Evolutionary conservation across 768 basidiomycete genomes (phyloP), one percentile per base, ranked within the genome.

Genomic region (Tulasnella sp.): DNA sequence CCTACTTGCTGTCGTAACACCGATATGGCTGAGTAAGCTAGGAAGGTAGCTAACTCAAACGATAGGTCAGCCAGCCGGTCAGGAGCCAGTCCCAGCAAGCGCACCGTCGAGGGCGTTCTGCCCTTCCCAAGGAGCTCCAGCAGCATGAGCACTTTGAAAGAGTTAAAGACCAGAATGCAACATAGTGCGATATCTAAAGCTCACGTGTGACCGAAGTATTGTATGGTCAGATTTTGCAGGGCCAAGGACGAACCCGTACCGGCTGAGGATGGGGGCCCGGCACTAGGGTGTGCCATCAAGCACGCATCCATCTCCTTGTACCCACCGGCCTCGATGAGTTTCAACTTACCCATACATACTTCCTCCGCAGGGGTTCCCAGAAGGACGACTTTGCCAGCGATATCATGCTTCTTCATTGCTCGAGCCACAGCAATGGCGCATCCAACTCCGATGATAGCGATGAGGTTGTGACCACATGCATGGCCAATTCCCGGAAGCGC

Each of bases 1-100:
- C 90, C 85, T 97, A 95, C 90, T 84, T 97, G 95, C 83, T 97
- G 95, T 16, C 95, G 89, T 70, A 97, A 87, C 32, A 90, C 90
- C 46, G 94, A 91, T 57, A 97, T 87, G 70, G 89, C 87, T 10
- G 91, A 90, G 83, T 96, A 96, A 0, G 94, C 92, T 11, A 94
- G 84, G 82, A 95, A 92, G 0, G 94, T 94, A 0, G 95, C 77
- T 76, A 10, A 20, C 0, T 55, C 37, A 39, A 61, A 10, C 9
- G 0, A 0, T 4, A 3, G 29, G 61, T 39, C 7, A 55, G 32
- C 4, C n/a, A 23, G 39, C 37, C 18, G 7, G 11, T 61, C 15
- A 15, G 11, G 32, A 16, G 1, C 44, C 44, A 18, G 71, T 23
- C 20, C 20, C 0, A 13, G 71, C 9, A 5, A 9, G 35, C 75